These are phyloP conservation scores for Colletotrichum gloeosporioides DNA, from an alignment of 2,329 filamentous ascomycete species.

Conservation along the genomic window DNA sequence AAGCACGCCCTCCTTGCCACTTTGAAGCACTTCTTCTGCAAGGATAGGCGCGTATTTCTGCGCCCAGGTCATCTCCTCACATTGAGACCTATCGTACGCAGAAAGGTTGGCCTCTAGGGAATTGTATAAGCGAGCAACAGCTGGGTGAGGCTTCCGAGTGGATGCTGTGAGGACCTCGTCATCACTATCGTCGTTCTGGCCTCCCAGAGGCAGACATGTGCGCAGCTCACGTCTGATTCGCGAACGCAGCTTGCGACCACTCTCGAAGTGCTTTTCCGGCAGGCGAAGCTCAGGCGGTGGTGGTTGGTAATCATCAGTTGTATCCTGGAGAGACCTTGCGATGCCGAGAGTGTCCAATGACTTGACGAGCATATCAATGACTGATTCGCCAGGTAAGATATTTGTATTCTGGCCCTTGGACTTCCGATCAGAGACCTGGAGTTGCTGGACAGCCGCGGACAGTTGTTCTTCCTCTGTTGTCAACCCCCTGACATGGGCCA, in stretches of 20 bases:
- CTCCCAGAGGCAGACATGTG: conserved; percentile 26
- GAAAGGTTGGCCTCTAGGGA: conserved; percentile 68
- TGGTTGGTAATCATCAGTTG: conserved; percentile 46
- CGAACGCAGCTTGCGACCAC: conserved; percentile 57
- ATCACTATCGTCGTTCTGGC: conserved; percentile 28
- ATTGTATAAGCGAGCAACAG: conserved; percentile 63
- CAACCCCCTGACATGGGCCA: conserved; percentile 65
- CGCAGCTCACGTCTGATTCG: conserved; percentile 53
- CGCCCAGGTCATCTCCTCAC: conserved; percentile 76
- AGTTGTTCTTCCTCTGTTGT: not conserved
- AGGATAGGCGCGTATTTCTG: conserved; percentile 82
- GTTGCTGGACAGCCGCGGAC: not conserved
- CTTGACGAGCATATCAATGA: conserved; percentile 39
- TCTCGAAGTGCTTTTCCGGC: conserved; percentile 63
- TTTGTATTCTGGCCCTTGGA: conserved; percentile 54
- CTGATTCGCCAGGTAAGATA: conserved; percentile 45
- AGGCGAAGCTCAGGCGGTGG: conserved; percentile 56
- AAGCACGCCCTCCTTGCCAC: conserved; percentile 70
- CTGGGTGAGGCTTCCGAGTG: conserved; percentile 53
- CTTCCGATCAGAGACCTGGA: conserved; percentile 41
- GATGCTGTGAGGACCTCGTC: conserved; percentile 37
- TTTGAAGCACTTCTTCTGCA: conserved; percentile 77
- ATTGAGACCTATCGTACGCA: conserved; percentile 80
- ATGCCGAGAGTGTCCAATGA: conserved; percentile 45
- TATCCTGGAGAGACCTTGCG: conserved; percentile 35